Conservation (phyloP, 805 yeast species). For the Komagataella mondaviorum region DNA sequence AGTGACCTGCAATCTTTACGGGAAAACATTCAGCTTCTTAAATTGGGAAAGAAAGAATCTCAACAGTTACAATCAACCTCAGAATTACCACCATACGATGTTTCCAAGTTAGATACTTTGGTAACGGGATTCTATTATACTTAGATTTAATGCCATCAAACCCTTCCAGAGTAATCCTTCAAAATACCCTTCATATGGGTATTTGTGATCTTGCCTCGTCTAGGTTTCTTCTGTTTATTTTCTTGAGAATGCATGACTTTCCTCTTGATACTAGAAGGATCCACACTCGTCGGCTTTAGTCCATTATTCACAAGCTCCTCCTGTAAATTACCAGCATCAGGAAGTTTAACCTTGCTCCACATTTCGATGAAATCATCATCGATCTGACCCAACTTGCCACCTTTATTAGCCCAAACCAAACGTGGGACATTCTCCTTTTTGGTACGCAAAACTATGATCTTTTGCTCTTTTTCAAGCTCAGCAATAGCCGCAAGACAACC, state of each 20-base stretch:
- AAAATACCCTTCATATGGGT: conserved; percentile 94
- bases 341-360: conserved; percentile 74
- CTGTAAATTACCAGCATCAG: conserved; percentile 73
- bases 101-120: neutral
- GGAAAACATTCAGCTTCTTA: conserved; percentile 33
- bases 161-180: conserved; percentile 53
- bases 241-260: conserved; percentile 36
- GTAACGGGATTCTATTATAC: neutral
- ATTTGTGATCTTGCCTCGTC: conserved; percentile 90
- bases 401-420: conserved; percentile 72
- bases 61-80: neutral
- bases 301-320: conserved; percentile 67
- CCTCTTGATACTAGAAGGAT: conserved; percentile 82
- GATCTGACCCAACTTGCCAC: conserved; percentile 51
- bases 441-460: conserved; percentile 73
- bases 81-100: neutral
- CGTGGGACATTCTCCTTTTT: conserved; percentile 93
- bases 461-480: conserved; percentile 63
- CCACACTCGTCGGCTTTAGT: conserved; percentile 95
- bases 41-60: conserved; percentile 9
- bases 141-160: conserved; percentile 5
- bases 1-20: conserved; percentile 29
- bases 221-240: conserved; percentile 79
- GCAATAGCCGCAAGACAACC: conserved; percentile 72
- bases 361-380: conserved; percentile 72